Base-by-base conservation (phyloP, 2,329 filamentous ascomycete species). In the Zymoseptoria passerinii region DNA sequence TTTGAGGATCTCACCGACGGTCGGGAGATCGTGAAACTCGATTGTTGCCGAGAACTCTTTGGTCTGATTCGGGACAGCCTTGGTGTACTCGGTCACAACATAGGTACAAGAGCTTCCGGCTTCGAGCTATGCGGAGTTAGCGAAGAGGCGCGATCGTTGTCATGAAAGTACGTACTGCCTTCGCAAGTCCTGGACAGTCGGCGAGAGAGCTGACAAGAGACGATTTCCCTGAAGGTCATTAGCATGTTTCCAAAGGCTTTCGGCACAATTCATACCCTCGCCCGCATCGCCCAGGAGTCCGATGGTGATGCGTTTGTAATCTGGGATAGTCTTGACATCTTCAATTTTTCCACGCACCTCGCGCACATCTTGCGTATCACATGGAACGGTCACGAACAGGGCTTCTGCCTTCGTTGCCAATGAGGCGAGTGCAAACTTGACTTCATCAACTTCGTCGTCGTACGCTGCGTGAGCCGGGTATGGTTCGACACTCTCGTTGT, bases 151-250 rank as follows among this genome's bases (percentile, higher is more conserved):
- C 19, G 13, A 4, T n/a, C 48, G 4, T 20, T n/a, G n/a, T n/a
- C 48, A 20, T 49, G 48, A 5, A 49, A 49, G 5, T 20, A 49
- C 48, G 5, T 13, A 49, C 59, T 23, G 63, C 59, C 52, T 61
- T 65, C 16, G 69, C 63, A 0, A 70, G 44, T 19, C 60, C 48
- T 1, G 58, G 58, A 1, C 57, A 55, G 20, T 64, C 65, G 5
- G 61, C 52, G 6, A 71, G 5, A 0, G 64, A 58, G 48, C 67
- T 69, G 7, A 70, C 48, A 0, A 68, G 53, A 0, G 63, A 67
- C 57, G 63, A 66, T 53, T 70, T 68, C 0, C 67, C 67, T 29
- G 55, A 5, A 6, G 16, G 19, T 49, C 4, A 13, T 49, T 13
- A 49, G 48, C 16, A 49, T 5, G 4, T 6, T n/a, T 49, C 48